Conservation (phyloP, 2,329 filamentous ascomycete species). For the Hymenoscyphus fraxineus region DNA sequence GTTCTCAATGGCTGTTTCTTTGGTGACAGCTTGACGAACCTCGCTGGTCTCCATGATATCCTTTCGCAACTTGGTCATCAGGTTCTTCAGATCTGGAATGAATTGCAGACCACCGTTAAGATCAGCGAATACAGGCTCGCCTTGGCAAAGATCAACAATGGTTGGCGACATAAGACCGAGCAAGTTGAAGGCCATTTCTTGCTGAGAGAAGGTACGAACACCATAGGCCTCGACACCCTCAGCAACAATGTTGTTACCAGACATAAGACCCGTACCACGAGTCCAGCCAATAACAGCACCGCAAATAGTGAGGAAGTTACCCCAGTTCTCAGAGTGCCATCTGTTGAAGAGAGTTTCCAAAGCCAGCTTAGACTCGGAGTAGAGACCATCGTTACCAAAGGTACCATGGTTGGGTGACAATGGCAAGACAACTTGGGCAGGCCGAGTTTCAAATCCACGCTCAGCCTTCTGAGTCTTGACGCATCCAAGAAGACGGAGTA, state of each 20-base stretch:
- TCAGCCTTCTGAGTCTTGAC: conserved; percentile 89
- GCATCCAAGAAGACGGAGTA: conserved; percentile 82
- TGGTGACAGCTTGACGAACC: conserved; percentile 86
- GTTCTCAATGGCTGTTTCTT: conserved; percentile 95
- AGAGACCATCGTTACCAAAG: conserved; percentile 95
- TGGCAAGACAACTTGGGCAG: conserved; percentile 92
- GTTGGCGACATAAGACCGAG: conserved; percentile 92
- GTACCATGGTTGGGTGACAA: conserved; percentile 98
- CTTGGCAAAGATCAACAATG: conserved; percentile 92
- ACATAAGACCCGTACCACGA: conserved; percentile 96
- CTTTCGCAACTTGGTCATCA: conserved; percentile 90
- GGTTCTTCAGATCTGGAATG: conserved; percentile 88
- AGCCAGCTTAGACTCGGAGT: conserved; percentile 96
- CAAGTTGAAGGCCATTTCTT: conserved; percentile 99
- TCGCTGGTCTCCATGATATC: conserved; percentile 95
- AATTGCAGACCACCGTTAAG: conserved; percentile 97
- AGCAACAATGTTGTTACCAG: conserved; percentile 94
- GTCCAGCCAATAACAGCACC: conserved; percentile 99
- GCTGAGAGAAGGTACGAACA: conserved; percentile 96
- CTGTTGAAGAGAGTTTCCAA: conserved; percentile 97
- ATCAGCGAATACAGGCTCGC: conserved; percentile 93
- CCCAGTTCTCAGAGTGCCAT: conserved; percentile 97
- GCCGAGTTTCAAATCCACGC: conserved; percentile 87
- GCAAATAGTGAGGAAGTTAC: conserved; percentile 95
- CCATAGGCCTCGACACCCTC: conserved; percentile 96